A percentile compares a stretch with the other conserved stretches of the same genome.
These are phyloP conservation scores for Citrullus amarus DNA, from an alignment of 306 rosid genomes.

Conservation along the genomic window DNA sequence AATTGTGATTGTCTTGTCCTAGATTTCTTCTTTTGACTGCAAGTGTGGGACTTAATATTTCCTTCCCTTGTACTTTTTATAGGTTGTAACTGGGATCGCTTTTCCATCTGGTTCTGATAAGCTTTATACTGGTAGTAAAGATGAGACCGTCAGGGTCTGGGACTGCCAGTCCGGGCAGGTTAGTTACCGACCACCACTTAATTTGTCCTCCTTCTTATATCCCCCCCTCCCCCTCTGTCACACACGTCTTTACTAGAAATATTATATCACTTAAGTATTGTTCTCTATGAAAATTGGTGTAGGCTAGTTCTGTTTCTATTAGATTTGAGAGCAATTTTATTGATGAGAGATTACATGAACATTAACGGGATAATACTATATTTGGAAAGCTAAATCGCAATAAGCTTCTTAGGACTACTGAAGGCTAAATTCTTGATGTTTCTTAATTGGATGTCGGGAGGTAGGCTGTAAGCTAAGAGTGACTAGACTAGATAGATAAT, in stretches of 20 bases:
- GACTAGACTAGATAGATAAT: background rate
- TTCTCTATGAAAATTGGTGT: background rate
- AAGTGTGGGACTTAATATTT: background rate
- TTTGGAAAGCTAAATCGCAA: background rate
- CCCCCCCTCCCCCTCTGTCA: background rate
- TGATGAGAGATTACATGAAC: background rate
- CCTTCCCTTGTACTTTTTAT: background rate
- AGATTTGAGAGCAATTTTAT: background rate
- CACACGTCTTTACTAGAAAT: too few species aligned
- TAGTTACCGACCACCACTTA: conserved; percentile 4
- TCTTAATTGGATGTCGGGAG: background rate
- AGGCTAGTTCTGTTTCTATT: background rate
- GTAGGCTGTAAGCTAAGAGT: background rate
- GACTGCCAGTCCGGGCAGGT: conserved; percentile 97
- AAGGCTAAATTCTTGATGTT: background rate
- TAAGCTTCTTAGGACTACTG: background rate
- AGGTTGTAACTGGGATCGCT: conserved; percentile 84
- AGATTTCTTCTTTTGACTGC: background rate
- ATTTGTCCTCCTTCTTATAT: conserved; percentile 3
- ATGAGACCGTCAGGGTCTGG: conserved; percentile 81
- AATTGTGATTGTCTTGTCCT: background rate
- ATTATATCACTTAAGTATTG: background rate
- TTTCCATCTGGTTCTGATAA: conserved; percentile 83
- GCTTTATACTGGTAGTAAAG: conserved; percentile 90
- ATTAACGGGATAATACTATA: background rate